These are phyloP conservation scores for Stevia rebaudiana DNA, from an alignment of 140 eudicot genomes.

Conservation along the genomic window DNA sequence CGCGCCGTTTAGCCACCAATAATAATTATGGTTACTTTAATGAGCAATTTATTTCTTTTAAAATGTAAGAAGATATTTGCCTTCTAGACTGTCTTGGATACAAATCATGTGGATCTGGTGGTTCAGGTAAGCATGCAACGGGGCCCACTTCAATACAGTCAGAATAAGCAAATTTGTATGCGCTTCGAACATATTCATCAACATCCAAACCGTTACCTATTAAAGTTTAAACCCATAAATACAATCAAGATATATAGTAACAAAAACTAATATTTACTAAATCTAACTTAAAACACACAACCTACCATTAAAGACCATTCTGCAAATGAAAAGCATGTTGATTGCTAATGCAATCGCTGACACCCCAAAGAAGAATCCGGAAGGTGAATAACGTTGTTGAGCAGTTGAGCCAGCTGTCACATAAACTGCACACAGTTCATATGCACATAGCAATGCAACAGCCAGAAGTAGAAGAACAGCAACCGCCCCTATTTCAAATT, in stretches of 20 bases:
- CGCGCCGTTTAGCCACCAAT: neutral
- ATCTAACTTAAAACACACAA: constrained; percentile 1
- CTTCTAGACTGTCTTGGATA: constrained; percentile 96
- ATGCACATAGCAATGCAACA: constrained; percentile 94
- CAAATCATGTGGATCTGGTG: constrained; percentile 94
- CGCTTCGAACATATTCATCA: constrained; percentile 93
- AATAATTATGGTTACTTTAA: neutral
- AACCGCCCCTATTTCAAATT: constrained; percentile 70
- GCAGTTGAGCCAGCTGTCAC: constrained; percentile 93
- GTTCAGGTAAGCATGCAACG: constrained; percentile 90
- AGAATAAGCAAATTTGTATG: constrained; percentile 92
- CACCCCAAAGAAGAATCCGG: constrained; percentile 99
- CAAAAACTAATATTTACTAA: neutral
- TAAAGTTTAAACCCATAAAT: neutral
- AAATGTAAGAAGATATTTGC: constrained; percentile 37
- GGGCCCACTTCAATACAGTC: constrained; percentile 98
- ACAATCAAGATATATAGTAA: neutral
- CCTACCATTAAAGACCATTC: constrained; percentile 97
- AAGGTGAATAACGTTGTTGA: constrained; percentile 86
- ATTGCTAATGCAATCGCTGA: constrained; percentile 97
- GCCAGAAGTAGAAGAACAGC: constrained; percentile 96
- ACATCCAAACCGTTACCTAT: constrained; percentile 94
- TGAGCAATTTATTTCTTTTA: neutral
- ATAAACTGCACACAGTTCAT: constrained; percentile 95
- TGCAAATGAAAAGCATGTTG: constrained; percentile 96